Percentiles rank a stretch among this genome's conserved stretches.
These are phyloP conservation scores for Nannizzia gypsea DNA, from an alignment of 2,329 filamentous ascomycete species.

Conservation along the genomic window DNA sequence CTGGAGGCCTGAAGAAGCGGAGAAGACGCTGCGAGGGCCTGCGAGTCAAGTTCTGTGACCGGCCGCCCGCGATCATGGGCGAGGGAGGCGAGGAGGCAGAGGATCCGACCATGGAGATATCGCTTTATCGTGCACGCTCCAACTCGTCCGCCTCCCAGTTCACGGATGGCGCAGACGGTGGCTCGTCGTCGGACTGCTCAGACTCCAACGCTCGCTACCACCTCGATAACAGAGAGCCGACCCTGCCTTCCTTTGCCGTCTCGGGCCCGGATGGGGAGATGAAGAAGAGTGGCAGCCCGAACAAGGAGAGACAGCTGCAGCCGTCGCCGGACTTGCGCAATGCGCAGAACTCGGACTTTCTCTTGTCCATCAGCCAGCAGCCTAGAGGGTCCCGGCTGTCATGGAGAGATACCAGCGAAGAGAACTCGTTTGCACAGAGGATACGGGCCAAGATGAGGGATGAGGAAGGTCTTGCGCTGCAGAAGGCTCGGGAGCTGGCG, in stretches of 20 bases:
- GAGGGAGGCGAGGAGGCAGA: conserved; percentile 83
- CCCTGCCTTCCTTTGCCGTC: conserved; percentile 7
- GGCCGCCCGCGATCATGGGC: conserved; percentile 69
- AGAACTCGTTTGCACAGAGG: conserved; percentile 36
- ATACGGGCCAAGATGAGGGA: conserved; percentile 42
- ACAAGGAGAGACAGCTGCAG: not conserved
- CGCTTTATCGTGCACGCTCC: conserved; percentile 12
- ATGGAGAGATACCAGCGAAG: conserved; percentile 27
- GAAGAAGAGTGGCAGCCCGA: not conserved
- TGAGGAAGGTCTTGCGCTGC: conserved; percentile 41
- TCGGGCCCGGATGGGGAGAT: not conserved
- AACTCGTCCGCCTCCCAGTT: conserved; percentile 10
- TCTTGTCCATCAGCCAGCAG: conserved; percentile 22
- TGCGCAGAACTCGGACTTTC: conserved; percentile 25
- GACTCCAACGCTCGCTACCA: not conserved
- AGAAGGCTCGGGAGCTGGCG: conserved; percentile 16
- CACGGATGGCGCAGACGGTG: conserved; percentile 9
- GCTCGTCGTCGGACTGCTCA: not conserved
- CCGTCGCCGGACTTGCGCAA: conserved; percentile 22
- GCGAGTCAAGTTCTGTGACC: conserved; percentile 61
- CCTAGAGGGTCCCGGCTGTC: conserved; percentile 29
- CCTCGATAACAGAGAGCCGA: not conserved
- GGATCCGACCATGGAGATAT: conserved; percentile 57
- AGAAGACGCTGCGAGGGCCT: conserved; percentile 52
- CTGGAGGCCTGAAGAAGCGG: conserved; percentile 16